Conservation (phyloP, 805 yeast species). For the Spathaspora sp. region DNA sequence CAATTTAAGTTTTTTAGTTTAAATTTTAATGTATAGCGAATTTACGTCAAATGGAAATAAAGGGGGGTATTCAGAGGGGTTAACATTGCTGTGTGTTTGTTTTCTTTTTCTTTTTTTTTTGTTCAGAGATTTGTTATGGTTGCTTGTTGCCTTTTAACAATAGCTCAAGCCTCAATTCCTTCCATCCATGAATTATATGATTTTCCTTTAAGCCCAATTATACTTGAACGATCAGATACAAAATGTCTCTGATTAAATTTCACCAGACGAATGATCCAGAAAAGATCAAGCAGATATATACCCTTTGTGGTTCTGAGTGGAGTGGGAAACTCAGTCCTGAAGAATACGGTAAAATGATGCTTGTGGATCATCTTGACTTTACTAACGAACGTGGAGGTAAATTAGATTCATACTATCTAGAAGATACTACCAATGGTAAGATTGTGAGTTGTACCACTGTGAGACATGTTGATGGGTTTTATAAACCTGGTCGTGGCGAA, state of each 20-base stretch:
- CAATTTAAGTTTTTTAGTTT: no score
- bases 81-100: background rate
- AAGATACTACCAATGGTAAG: constrained; percentile 15
- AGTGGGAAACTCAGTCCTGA: constrained; percentile 12
- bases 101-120: no score
- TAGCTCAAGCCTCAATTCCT: background rate
- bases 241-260: constrained; percentile 1
- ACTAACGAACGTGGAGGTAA: constrained; percentile 12
- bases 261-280: constrained; percentile 19
- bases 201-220: no score
- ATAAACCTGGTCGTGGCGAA: constrained; percentile 23
- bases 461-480: constrained; percentile 22
- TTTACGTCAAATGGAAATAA: no score
- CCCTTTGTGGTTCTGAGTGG: constrained; percentile 24
- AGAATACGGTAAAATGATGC: constrained; percentile 19
- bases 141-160: background rate
- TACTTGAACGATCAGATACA: background rate
- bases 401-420: constrained; percentile 23
- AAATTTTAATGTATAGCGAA: no score
- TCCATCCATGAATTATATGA: background rate
- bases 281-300: constrained; percentile 16
- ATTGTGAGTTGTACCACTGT: constrained; percentile 22
- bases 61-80: background rate
- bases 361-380: constrained; percentile 4
- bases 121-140: background rate